Evolutionary conservation across 768 basidiomycete genomes (phyloP), one percentile per base, ranked within the genome.

Genomic region (Lepiota venenata): DNA sequence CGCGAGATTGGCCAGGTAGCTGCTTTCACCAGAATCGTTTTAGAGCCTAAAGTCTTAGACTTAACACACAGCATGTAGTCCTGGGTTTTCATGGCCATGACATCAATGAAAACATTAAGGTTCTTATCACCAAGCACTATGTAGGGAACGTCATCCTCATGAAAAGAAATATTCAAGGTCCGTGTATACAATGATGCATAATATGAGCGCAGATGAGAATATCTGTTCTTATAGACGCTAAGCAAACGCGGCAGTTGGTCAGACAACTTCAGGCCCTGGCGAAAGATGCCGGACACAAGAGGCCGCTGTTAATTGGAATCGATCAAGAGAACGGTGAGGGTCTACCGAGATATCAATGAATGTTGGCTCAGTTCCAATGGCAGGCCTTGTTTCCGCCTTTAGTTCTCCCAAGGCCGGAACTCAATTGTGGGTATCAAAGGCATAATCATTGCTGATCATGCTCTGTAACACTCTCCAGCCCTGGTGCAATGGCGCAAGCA

Each of bases 401-500:
- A 83, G 78, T 47, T 75, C 76, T 2, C 69, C 73, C 8, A 69
- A 66, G 0, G 81, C 81, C 14, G 85, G 84, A 0, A 85, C 87
- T 2, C 84, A 85, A 56, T 88, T 87, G 87, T 85, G 57, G 62
- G 83, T 73, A 9, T 21, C 2, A 32, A 32, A 32, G 32, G 32
- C 32, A 32, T 32, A 32, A 32, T 32, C 32, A 8, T 32, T n/a
- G 2, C 27, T 41, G 15, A 16, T 11, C 15, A 8, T 40, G 32
- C 54, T 18, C 3, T 51, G 47, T 14, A 43, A 38, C n/a, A 25
- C 9, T 15, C 12, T 35, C 21, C 20, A 88, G 87, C 54, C 87
- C 87, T 14, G 87, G 85, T 0, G 86, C 87, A 4, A 88, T 88
- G 87, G 82, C 85, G 0, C 70, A 85, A 2, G 82, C 83, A 2